Conservation (phyloP, 23 red algal genomes). For the Pyropia yezoensis region DNA sequence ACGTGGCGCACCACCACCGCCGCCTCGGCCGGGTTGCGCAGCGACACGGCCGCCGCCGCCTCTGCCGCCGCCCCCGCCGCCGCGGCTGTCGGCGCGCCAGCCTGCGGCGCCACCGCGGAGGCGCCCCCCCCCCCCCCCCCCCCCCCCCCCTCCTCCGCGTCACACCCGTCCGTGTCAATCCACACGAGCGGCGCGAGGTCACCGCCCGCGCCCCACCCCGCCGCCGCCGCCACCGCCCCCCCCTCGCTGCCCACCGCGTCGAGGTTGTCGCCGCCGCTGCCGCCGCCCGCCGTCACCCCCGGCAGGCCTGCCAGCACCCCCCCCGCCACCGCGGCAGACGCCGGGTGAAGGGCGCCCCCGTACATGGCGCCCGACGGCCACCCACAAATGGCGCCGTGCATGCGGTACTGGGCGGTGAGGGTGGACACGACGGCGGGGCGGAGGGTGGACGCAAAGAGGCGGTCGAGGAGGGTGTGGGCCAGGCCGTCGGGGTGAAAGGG, state of each 20-base stretch:
- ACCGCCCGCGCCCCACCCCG: no score
- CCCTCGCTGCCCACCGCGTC: no score
- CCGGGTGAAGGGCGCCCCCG: background rate
- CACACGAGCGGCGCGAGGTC: constrained; percentile 6
- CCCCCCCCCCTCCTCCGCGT: background rate
- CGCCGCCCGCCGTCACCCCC: background rate
- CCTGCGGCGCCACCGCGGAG: no score
- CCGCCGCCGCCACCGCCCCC: no score
- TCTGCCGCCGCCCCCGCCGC: background rate
- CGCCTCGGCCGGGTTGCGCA: constrained; percentile 5
- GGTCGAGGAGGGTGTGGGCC: constrained; percentile 6
- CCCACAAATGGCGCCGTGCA: constrained; percentile 2
- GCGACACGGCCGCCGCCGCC: constrained; percentile 3
- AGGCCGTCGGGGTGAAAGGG: constrained; percentile 1
- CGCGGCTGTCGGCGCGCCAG: background rate
- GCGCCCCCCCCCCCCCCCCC: no score
- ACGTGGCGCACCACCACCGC: constrained; percentile 2
- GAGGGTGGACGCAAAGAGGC: constrained; percentile 1
- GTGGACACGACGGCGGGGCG: background rate
- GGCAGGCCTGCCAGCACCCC: background rate
- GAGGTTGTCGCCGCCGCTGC: no score
- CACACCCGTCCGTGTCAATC: constrained; percentile 23
- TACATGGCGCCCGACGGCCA: constrained; percentile 5
- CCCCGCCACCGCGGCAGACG: background rate
- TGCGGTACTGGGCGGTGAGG: constrained; percentile 15